Evolutionary conservation across 2,329 filamentous ascomycete genomes (phyloP).

Genomic region (Elsinoe australis): DNA sequence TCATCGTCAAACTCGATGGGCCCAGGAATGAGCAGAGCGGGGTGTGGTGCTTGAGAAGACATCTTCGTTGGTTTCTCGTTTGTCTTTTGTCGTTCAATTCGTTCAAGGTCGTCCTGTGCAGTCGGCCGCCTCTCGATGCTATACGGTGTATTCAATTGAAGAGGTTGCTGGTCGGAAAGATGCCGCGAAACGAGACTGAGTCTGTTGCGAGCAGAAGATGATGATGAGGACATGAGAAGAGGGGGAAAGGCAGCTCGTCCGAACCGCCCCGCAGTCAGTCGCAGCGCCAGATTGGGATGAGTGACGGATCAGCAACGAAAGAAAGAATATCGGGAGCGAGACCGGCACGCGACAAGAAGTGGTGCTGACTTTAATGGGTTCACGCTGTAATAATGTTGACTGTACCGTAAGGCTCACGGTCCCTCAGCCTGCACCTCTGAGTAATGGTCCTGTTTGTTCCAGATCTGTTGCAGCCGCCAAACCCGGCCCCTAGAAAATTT

Average conservation of each 20-base stretch:
- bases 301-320: not conserved
- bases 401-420: not conserved
- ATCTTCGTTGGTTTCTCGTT: slow-evolving; percentile 37
- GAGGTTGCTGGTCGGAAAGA: slow-evolving; percentile 48
- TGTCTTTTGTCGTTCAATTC: slow-evolving; percentile 27
- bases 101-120: slow-evolving; percentile 48
- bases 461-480: slow-evolving; percentile 14
- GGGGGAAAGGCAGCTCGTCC: slow-evolving; percentile 9
- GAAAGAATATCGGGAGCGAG: not conserved
- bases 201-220: slow-evolving; percentile 31
- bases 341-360: not conserved
- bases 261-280: slow-evolving; percentile 16
- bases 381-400: not conserved
- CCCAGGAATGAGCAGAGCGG: slow-evolving; percentile 85
- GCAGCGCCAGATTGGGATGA: slow-evolving; percentile 14
- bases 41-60: slow-evolving; percentile 53
- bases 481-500: slow-evolving; percentile 1
- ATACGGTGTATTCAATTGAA: slow-evolving; percentile 57
- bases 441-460: slow-evolving; percentile 4
- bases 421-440: not conserved
- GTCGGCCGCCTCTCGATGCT: slow-evolving; percentile 50
- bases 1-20: slow-evolving; percentile 98
- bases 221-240: slow-evolving; percentile 17
- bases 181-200: slow-evolving; percentile 56
- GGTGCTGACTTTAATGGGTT: not conserved